Evolutionary conservation across 2,329 filamentous ascomycete species (phyloP).

Genomic region (Diaporthe eres): DNA sequence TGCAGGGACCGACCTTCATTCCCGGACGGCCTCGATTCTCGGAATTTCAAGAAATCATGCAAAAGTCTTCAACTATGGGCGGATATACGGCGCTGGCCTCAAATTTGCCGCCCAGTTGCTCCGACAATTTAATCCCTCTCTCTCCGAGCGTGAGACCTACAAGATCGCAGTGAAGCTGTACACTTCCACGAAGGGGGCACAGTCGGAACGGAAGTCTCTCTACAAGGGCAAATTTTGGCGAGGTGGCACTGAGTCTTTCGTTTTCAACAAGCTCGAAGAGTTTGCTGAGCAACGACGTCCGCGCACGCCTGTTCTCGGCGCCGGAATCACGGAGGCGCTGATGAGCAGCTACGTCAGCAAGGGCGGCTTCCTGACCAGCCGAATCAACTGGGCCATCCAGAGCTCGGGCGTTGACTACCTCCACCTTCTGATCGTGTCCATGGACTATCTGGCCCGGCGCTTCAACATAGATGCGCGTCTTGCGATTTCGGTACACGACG

Average conservation of each 20-base stretch:
- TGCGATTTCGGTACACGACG: constrained; percentile 95
- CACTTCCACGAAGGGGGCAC: constrained; percentile 88
- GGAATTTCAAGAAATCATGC: constrained; percentile 96
- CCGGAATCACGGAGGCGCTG: constrained; percentile 95
- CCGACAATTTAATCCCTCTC: constrained; percentile 89
- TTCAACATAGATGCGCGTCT: constrained; percentile 90
- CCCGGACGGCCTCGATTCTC: constrained; percentile 90
- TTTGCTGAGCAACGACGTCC: constrained; percentile 96
- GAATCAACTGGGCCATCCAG: constrained; percentile 99
- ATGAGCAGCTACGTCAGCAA: constrained; percentile 90
- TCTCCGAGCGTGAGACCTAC: constrained; percentile 84
- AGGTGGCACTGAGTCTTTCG: constrained; percentile 95
- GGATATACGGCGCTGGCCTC: constrained; percentile 97
- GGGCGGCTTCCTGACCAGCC: constrained; percentile 92
- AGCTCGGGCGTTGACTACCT: constrained; percentile 98
- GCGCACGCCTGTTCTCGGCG: constrained; percentile 91
- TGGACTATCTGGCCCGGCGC: constrained; percentile 91
- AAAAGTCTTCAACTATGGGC: constrained; percentile 98
- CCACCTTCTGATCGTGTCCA: constrained; percentile 90
- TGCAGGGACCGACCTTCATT: constrained; percentile 93
- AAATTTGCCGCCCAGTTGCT: constrained; percentile 93
- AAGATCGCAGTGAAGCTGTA: constrained; percentile 86
- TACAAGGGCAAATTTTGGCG: constrained; percentile 89
- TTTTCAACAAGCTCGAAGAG: constrained; percentile 98
- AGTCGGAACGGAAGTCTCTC: constrained; percentile 81